Base-by-base conservation (phyloP, 805 yeast species). In the Teunomyces kruisii region DNA sequence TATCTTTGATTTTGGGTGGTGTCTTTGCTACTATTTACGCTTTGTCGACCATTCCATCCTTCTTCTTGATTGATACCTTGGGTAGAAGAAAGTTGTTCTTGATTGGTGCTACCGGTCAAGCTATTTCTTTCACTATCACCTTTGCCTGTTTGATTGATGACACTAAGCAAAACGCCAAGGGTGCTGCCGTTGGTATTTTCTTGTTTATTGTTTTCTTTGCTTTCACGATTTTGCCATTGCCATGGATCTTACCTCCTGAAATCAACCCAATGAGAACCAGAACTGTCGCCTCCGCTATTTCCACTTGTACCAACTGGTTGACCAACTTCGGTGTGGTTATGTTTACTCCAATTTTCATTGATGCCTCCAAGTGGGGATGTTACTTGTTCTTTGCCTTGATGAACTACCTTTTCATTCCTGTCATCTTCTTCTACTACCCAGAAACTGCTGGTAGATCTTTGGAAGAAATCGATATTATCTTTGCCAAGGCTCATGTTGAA, bases 401-500 rank as follows among this genome's bases (percentile, higher is more conserved):
- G 63, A 61, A 51, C 64, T 60, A 49, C 59, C 57, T 48, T 48
- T 66, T 55, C 46, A 64, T 81, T 43, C 87, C 88, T 27, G 66
- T 83, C 48, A 80, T 80, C 50, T 82, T 68, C 67, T 70, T 64
- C 62, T 71, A 60, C 61, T 73, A 65, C 68, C 74, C 72, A 32
- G 76, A 67, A 56, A 70, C 74, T 28, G 75, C 69, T 36, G 77
- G 72, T 40, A 64, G 74, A 59, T 52, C 67, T 29, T 69, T 71
- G 62, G 75, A 70, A 62, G 78, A 74, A 57, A 67, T 69, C 45
- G 76, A 73, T 60, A 81, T 83, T 58, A 81, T 85, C 45, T 80
- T 72, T 51, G 86, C 87, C 57, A 80, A 78, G 66, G 78, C 86
- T 6, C 64, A 75, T 52, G 73, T 65, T 38, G 90, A 85, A 49